phyloP scores from a whole-genome alignment of 2,329 filamentous ascomycete genomes.

The Sporothrix dimorphospora region DNA sequence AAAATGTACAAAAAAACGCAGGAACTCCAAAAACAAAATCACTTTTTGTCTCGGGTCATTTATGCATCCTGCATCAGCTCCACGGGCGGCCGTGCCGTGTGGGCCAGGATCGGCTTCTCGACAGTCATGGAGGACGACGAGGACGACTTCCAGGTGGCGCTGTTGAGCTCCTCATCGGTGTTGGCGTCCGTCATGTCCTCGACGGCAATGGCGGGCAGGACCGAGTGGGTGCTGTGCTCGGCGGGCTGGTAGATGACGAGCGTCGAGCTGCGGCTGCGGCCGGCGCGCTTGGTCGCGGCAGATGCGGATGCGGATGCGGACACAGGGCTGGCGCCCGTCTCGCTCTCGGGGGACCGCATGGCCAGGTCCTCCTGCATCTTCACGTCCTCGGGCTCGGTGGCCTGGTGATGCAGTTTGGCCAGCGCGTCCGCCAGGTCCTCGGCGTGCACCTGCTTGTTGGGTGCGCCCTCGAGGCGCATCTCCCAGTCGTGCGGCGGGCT shows the following conservation, averaged over 20 bases:
- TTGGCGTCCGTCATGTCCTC: constrained; percentile 67
- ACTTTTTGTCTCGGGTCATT: neutral
- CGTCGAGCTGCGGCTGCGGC: constrained; percentile 64
- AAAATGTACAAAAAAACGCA: constrained; percentile 19
- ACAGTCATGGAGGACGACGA: neutral
- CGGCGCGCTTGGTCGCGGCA: constrained; percentile 35
- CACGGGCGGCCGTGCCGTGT: constrained; percentile 65
- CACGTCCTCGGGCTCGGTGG: constrained; percentile 37
- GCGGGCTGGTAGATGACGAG: constrained; percentile 64
- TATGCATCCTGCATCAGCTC: constrained; percentile 61
- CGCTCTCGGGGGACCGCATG: constrained; percentile 46
- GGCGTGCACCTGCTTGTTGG: constrained; percentile 70
- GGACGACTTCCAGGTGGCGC: constrained; percentile 23
- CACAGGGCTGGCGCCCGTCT: constrained; percentile 36
- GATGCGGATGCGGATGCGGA: too few species aligned
- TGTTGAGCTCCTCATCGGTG: constrained; percentile 50
- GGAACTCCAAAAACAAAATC: neutral
- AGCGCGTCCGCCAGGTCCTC: constrained; percentile 70
- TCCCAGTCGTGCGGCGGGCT: constrained; percentile 71
- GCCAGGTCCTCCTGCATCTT: constrained; percentile 1
- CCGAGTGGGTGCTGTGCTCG: constrained; percentile 57
- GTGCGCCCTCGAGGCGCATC: constrained; percentile 67
- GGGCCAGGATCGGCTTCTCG: constrained; percentile 55
- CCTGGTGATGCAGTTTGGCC: constrained; percentile 59
- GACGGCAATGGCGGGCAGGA: constrained; percentile 66